Evolutionary conservation across 2,329 filamentous ascomycete genomes (phyloP).

Genomic region (Venturia pyrina): DNA sequence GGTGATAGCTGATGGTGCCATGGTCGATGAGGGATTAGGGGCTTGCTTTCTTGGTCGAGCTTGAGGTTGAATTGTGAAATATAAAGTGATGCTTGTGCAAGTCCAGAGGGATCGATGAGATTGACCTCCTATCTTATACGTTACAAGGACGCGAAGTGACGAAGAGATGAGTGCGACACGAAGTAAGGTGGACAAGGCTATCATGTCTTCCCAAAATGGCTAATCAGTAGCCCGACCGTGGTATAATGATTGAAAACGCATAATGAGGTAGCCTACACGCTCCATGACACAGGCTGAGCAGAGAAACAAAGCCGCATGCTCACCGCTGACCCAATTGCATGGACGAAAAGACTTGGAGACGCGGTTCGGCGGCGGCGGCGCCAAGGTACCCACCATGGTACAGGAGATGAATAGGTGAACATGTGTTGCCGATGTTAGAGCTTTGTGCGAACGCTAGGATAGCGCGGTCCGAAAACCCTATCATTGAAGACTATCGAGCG

Average conservation of each 20-base stretch:
- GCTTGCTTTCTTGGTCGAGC: background rate
- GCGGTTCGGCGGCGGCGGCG: background rate
- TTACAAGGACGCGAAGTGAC: background rate
- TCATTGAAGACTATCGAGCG: background rate
- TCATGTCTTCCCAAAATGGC: background rate
- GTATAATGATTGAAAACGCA: background rate
- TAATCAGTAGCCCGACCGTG: background rate
- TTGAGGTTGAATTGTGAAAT: background rate
- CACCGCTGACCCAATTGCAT: background rate
- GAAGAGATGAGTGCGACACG: background rate
- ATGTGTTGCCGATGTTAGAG: background rate
- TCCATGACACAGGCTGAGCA: slow-evolving; percentile 2
- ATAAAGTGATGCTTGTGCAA: background rate
- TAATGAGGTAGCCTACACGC: background rate
- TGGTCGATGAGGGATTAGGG: slow-evolving; percentile 13
- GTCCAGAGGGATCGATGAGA: background rate
- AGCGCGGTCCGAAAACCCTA: background rate
- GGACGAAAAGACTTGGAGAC: background rate
- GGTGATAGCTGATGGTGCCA: slow-evolving; percentile 23
- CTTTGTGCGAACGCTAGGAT: background rate
- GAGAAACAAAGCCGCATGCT: background rate
- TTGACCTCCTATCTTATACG: background rate
- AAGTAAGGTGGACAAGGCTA: background rate
- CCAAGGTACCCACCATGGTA: background rate
- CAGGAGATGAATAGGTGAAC: background rate